phyloP scores from a whole-genome alignment of 495 filamentous ascomycete genomes.

The Penicillium mononematosum region DNA sequence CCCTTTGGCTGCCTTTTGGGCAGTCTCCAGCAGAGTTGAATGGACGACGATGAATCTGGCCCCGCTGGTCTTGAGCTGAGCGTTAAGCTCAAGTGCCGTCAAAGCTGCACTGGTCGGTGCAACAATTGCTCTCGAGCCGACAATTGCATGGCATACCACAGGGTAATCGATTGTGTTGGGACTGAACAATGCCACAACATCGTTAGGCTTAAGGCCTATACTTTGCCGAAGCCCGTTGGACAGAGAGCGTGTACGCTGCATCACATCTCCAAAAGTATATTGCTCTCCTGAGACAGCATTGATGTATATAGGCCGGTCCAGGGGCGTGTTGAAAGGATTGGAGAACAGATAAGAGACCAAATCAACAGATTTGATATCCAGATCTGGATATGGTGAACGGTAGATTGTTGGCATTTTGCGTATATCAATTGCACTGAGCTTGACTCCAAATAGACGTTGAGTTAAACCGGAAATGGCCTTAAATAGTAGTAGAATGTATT shows the following conservation, averaged over 20 bases:
- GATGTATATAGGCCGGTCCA: conserved; percentile 28
- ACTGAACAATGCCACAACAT: conserved; percentile 62
- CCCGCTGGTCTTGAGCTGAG: conserved; percentile 72
- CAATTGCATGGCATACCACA: conserved; percentile 62
- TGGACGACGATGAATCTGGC: conserved; percentile 73
- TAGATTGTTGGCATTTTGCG: conserved; percentile 27
- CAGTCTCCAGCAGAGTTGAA: conserved; percentile 56
- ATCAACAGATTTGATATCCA: conserved; percentile 45
- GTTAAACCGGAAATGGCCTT: background rate
- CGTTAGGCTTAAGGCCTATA: conserved; percentile 72
- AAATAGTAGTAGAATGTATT: background rate
- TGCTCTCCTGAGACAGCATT: conserved; percentile 64
- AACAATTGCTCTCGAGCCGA: conserved; percentile 73
- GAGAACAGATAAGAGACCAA: conserved; percentile 71
- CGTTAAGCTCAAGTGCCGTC: conserved; percentile 75
- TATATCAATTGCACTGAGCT: background rate
- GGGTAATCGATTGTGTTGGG: conserved; percentile 70
- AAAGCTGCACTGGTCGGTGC: conserved; percentile 81
- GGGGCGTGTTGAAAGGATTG: conserved; percentile 18
- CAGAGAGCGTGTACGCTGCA: conserved; percentile 61
- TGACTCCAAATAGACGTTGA: background rate
- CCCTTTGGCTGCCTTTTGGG: conserved; percentile 56
- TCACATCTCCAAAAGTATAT: conserved; percentile 66
- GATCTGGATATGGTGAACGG: conserved; percentile 28
- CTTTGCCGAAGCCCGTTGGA: conserved; percentile 65